Base-by-base conservation (phyloP, 108 stramenopile genomes). In the Cyclotella sp. region DNA sequence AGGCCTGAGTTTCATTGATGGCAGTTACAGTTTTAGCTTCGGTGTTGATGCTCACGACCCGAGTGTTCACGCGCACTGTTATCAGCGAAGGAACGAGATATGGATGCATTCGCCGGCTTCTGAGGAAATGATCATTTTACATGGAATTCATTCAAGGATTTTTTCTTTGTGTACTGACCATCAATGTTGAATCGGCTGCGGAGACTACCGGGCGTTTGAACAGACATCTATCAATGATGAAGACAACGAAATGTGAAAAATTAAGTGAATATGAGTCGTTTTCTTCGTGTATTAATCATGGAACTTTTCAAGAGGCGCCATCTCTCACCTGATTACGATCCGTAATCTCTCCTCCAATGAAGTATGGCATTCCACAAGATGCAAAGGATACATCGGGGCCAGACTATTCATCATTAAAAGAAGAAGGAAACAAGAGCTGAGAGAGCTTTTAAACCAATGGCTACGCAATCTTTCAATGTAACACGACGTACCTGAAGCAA, bases 291-390 rank as follows among this genome's bases (percentile, higher is more conserved):
- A 68, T 22, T 53, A 30, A 24, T 68, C 46, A 29, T 34, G n/a
- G 46, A 22, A 19, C 24, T 9, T 26, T 47, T 62, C 27, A 16
- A 3, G 40, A 41, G 21, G 5, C 18, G 58, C 39, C 16, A 55
- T 57, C 49, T 21, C 70, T 24, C 26, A 72, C 72, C 72, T 75
- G 70, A 58, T 71, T 55, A 16, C 89, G 85, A 68, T 90, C 87
- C 7, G 77, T 75, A 21, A 90, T 90, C 61, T 90, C 90, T 26
- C 84, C 84, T 0, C 90, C 90, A 62, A 90, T 88, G 55, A 83
- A 90, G 63, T 90, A 90, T 0, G 90, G 90, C 90, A 90, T 90
- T 3, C 90, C 90, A 78, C 90, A 90, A 22, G 75, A 77, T 26
- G 90, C 90, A 67, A 84, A 90, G 3, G 82, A 84, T 26, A 90